Base-by-base conservation (phyloP, 768 basidiomycete species). In the Termitomyces titanicus region DNA sequence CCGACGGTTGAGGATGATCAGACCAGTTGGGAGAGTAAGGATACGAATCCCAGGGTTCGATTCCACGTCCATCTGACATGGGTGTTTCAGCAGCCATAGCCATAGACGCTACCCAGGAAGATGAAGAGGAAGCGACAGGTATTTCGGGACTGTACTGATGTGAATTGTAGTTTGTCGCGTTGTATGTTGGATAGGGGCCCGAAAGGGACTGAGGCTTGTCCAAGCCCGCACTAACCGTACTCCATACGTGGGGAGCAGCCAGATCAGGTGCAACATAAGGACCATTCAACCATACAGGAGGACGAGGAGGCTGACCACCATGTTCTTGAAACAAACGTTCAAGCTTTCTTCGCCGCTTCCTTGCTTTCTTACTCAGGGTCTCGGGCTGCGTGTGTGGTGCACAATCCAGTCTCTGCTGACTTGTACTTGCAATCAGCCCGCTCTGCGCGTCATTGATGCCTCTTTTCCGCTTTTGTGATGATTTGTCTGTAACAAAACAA, bases 41-140 rank as follows among this genome's bases (percentile, higher is more conserved):
- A 33, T 51, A 52, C 24, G 55, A 25, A 48, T 47, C 31, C 44
- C 39, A 44, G 12, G 11, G 20, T 29, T 42, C 40, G 17, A 29
- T 42, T 38, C 37, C 11, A 18, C 12, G 20, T 24, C 33, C 35
- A 27, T 37, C 39, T 38, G 22, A 54, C 13, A 49, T 39, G 33
- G 66, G 57, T 47, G 54, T 42, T 54, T 67, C 67, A 17, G 66
- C 70, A 33, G 72, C 71, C 61, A 67, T 64, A 17, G 72, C 68
- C 76, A 77, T 77, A 1, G 75, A 74, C 17, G 74, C 72, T 1
- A 76, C 74, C 75, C 75, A 78, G 7, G 70, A 55, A 31, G 68
- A 64, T 1, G 68, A 59, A 1, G 64, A 55, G 5, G 60, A 53
- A 27, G 48, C 50, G 9, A 52, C 11, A 22, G 17, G 59, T 17